A percentile compares a stretch with the other conserved stretches of the same genome.
Conservation (phyloP, 441 rosid species). For the Omphalea diandra region DNA sequence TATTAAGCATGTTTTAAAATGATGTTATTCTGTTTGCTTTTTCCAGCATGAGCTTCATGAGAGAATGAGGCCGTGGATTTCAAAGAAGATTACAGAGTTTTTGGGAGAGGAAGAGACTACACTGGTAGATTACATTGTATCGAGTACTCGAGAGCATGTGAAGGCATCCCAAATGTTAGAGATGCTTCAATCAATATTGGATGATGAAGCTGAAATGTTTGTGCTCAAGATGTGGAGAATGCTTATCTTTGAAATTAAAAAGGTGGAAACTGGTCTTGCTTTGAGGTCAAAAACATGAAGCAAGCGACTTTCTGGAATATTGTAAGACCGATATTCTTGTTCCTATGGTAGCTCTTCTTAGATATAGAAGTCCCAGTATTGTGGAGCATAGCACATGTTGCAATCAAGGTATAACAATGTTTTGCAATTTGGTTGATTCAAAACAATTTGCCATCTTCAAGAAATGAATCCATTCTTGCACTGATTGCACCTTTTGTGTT, state of each 20-base stretch:
- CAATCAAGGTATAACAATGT: conserved; percentile 9
- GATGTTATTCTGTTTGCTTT: neutral
- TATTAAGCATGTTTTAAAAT: neutral
- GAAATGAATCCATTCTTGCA: neutral
- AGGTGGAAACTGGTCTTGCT: conserved; percentile 79
- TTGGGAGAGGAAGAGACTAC: no score
- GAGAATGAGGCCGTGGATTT: conserved; percentile 7
- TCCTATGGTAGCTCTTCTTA: neutral
- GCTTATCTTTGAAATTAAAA: conserved; percentile 59
- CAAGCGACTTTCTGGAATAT: neutral
- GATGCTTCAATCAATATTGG: no score
- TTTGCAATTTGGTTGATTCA: conserved; percentile 15
- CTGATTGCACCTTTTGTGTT: neutral
- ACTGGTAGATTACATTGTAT: no score
- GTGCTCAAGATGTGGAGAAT: no score
- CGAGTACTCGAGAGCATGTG: no score
- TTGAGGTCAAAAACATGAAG: conserved; percentile 57
- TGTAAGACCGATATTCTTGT: neutral
- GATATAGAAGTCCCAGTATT: neutral
- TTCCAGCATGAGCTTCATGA: no score
- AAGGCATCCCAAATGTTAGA: no score
- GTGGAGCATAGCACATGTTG: conserved; percentile 18
- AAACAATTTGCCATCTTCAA: neutral
- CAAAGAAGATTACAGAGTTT: conserved; percentile 49
- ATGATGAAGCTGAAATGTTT: no score